These are phyloP conservation scores for Isatis tinctoria DNA, from an alignment of 345 rosid species.

Conservation along the genomic window DNA sequence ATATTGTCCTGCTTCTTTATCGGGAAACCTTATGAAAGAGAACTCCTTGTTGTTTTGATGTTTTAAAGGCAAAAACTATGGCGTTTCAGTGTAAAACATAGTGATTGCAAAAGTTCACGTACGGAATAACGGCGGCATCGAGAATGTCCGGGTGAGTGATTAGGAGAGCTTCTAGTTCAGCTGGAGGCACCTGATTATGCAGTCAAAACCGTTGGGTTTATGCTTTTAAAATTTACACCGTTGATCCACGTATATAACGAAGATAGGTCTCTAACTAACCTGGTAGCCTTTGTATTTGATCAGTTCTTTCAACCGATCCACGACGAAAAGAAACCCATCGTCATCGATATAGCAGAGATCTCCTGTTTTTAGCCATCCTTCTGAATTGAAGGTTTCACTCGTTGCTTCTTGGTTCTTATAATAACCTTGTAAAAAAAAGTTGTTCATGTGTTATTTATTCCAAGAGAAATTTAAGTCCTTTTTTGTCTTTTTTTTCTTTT, in stretches of 20 bases:
- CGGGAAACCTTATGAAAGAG: slow-evolving; percentile 55
- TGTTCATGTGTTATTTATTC: neutral
- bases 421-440: slow-evolving; percentile 45
- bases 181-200: slow-evolving; percentile 65
- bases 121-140: slow-evolving; percentile 89
- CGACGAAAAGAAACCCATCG: slow-evolving; percentile 70
- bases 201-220: neutral
- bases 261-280: slow-evolving; percentile 36
- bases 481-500: neutral
- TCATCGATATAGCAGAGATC: slow-evolving; percentile 80
- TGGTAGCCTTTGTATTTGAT: slow-evolving; percentile 91
- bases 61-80: neutral
- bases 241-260: neutral
- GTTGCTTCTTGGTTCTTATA: slow-evolving; percentile 66
- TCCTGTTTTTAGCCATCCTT: slow-evolving; percentile 91
- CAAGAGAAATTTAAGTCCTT: neutral
- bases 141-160: slow-evolving; percentile 57
- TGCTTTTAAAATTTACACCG: neutral
- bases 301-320: slow-evolving; percentile 80
- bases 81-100: neutral
- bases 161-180: slow-evolving; percentile 77
- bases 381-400: slow-evolving; percentile 47
- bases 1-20: slow-evolving; percentile 65
- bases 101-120: slow-evolving; percentile 35
- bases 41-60: neutral